phyloP scores from a whole-genome alignment of 2,329 filamentous ascomycete species.

The Venturiaceae sp. region DNA sequence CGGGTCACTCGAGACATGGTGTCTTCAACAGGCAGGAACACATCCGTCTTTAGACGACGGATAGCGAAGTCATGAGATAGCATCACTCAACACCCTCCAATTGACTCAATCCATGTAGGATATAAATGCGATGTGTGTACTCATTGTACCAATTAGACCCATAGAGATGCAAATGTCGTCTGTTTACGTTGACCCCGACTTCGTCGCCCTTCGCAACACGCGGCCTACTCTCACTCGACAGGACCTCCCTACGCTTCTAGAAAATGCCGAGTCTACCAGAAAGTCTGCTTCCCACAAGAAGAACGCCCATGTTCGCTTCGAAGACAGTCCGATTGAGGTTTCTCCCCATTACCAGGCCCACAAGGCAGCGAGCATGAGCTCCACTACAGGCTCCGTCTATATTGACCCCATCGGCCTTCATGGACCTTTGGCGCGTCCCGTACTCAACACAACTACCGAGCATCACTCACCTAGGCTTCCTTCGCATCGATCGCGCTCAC shows the following conservation, averaged over 20 bases:
- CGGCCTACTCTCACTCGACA: not conserved
- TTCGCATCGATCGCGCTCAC: not conserved
- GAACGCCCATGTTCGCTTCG: not conserved
- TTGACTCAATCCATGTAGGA: not conserved
- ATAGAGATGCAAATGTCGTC: not conserved
- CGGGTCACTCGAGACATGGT: not conserved
- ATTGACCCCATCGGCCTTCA: not conserved
- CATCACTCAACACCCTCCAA: not conserved
- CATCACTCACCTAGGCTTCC: not conserved
- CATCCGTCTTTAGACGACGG: not conserved
- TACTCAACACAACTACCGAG: not conserved
- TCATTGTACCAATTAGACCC: not conserved
- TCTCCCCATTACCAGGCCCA: too few species aligned
- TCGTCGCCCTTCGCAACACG: not conserved
- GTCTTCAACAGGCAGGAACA: not conserved
- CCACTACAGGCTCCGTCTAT: not conserved
- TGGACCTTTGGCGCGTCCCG: not conserved
- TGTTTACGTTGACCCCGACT: not conserved
- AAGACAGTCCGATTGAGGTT: not conserved
- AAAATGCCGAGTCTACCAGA: not conserved
- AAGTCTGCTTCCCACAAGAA: too few species aligned
- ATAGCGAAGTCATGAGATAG: not conserved
- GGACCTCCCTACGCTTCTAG: not conserved
- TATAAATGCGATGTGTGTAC: not conserved
- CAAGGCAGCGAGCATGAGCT: not conserved